Percentiles rank a stretch among this genome's conserved stretches.
These are phyloP conservation scores for Neohortaea acidophila DNA, from an alignment of 495 filamentous ascomycete genomes.

Conservation along the genomic window DNA sequence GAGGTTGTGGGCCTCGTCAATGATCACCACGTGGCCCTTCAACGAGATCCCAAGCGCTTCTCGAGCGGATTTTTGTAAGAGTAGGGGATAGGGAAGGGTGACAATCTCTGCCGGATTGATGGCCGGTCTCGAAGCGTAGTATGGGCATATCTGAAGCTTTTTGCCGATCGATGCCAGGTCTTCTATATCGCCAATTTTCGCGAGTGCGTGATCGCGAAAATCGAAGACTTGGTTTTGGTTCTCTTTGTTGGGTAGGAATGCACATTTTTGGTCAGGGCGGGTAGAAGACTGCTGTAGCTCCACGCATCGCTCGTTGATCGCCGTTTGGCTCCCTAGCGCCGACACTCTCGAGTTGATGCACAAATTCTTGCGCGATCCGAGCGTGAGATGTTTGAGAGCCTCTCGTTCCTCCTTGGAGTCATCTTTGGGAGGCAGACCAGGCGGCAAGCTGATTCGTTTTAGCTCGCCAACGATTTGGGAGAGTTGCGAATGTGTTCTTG, in stretches of 20 bases:
- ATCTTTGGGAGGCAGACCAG: constrained; percentile 31
- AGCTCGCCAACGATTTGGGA: constrained; percentile 88
- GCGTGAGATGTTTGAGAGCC: constrained; percentile 60
- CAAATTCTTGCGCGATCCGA: constrained; percentile 82
- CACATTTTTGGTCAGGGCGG: constrained; percentile 52
- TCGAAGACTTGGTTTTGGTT: constrained; percentile 55
- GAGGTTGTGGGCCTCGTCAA: constrained; percentile 95
- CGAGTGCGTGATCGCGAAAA: constrained; percentile 78
- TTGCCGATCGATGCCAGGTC: constrained; percentile 69
- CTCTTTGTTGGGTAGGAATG: constrained; percentile 63
- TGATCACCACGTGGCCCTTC: constrained; percentile 75
- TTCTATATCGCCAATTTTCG: constrained; percentile 83
- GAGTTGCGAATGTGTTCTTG: constrained; percentile 86
- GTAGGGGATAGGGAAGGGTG: constrained; percentile 80
- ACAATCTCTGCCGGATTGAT: constrained; percentile 83
- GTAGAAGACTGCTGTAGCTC: constrained; percentile 70
- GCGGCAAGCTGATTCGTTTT: constrained; percentile 62
- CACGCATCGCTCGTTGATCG: constrained; percentile 90
- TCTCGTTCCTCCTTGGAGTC: constrained; percentile 35
- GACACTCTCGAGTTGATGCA: constrained; percentile 80
- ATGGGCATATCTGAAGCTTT: constrained; percentile 73
- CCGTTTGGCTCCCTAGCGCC: constrained; percentile 52
- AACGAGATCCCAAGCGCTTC: constrained; percentile 77
- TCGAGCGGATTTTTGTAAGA: constrained; percentile 76
- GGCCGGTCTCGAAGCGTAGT: constrained; percentile 77